A percentile compares a stretch with the other conserved stretches of the same genome.
Conservation (phyloP, 2,329 filamentous ascomycete genomes). For the Herpomyces periplanetae region DNA sequence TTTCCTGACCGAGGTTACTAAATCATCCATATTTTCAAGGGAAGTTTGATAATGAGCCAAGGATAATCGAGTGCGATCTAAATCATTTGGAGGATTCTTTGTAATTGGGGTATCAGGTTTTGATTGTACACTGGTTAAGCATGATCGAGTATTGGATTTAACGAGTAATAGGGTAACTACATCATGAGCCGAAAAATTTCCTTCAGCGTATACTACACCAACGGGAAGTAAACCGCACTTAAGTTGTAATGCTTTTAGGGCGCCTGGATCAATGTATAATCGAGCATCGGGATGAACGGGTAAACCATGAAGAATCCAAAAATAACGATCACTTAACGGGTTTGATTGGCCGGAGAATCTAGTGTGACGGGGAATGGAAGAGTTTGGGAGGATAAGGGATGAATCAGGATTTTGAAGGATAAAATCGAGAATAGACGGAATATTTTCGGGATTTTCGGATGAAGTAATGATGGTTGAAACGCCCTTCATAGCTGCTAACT, state of each 20-base stretch:
- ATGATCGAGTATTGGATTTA: slow-evolving; percentile 7
- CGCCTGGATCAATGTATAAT: slow-evolving; percentile 67
- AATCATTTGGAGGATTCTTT: slow-evolving; percentile 1
- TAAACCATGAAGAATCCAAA: slow-evolving; percentile 82
- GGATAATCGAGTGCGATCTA: no score
- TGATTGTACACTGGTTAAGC: not conserved
- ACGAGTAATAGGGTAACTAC: slow-evolving; percentile 55
- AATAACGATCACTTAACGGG: slow-evolving; percentile 66
- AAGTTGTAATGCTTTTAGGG: slow-evolving; percentile 32
- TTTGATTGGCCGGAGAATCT: slow-evolving; percentile 51
- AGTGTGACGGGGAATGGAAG: slow-evolving; percentile 33
- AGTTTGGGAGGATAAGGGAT: slow-evolving; percentile 4
- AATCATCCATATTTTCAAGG: no score
- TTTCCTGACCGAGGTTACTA: no score
- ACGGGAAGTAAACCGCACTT: slow-evolving; percentile 65
- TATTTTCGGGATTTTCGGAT: slow-evolving; percentile 71
- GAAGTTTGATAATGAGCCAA: no score
- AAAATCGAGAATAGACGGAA: slow-evolving; percentile 9
- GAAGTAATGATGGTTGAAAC: slow-evolving; percentile 84
- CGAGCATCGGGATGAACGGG: slow-evolving; percentile 65
- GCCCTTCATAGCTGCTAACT: slow-evolving; percentile 62
- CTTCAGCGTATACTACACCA: slow-evolving; percentile 61
- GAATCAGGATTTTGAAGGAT: slow-evolving; percentile 3
- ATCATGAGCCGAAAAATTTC: slow-evolving; percentile 64
- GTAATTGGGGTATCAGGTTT: not conserved